Percentiles rank a stretch among this genome's conserved stretches.
These are phyloP conservation scores for Talaromyces sp. DNA, from an alignment of 2,329 filamentous ascomycete species.

Conservation along the genomic window DNA sequence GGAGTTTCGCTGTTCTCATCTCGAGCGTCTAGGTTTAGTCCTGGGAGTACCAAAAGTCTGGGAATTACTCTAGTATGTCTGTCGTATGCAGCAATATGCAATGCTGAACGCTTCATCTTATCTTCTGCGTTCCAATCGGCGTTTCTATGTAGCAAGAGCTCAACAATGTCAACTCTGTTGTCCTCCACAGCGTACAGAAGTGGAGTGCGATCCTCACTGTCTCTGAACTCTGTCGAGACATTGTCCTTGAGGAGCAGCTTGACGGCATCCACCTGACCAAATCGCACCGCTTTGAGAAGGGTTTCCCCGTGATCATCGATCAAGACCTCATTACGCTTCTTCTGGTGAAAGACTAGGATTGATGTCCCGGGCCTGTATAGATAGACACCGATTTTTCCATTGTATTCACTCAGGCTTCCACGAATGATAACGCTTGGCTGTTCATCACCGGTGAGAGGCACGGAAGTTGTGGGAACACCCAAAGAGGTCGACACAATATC, in stretches of 20 bases:
- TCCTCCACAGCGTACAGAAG: not conserved
- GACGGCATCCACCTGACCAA: not conserved
- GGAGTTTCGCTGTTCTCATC: not conserved
- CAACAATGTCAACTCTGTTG: slow-evolving; percentile 1
- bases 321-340: not conserved
- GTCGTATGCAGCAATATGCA: slow-evolving; percentile 1
- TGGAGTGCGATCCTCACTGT: not conserved
- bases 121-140: slow-evolving; percentile 4
- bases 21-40: not conserved
- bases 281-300: not conserved
- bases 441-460: not conserved
- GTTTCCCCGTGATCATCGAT: not conserved
- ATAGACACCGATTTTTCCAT: not conserved
- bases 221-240: not conserved
- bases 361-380: not conserved
- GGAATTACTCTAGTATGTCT: not conserved
- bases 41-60: not conserved
- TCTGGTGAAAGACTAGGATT: not conserved
- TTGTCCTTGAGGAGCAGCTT: not conserved
- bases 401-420: not conserved
- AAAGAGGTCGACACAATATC: not conserved
- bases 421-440: not conserved
- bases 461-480: not conserved
- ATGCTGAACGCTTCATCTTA: not conserved
- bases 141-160: not conserved